A percentile compares a stretch with the other conserved stretches of the same genome.
Evolutionary conservation across 805 yeast genomes (phyloP).

Genomic region (Candida sithepensis): DNA sequence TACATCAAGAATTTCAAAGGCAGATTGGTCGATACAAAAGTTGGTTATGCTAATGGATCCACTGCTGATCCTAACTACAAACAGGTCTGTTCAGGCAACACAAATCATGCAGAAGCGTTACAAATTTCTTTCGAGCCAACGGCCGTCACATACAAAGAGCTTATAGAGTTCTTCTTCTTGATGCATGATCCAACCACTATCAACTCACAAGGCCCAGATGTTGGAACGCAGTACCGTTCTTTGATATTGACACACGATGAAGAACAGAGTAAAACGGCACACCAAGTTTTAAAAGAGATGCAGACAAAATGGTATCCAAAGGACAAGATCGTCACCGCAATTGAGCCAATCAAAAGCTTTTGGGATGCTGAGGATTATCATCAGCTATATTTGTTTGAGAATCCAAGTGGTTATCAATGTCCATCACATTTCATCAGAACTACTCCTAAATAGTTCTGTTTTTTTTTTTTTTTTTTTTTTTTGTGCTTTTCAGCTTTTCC

Average conservation of each 20-base stretch:
- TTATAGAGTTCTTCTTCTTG: slow-evolving; percentile 80
- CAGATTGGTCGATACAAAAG: slow-evolving; percentile 72
- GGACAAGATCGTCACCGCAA: slow-evolving; percentile 62
- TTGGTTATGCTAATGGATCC: slow-evolving; percentile 87
- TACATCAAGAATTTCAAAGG: slow-evolving; percentile 64
- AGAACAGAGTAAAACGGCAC: slow-evolving; percentile 42
- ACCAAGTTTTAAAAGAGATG: slow-evolving; percentile 43
- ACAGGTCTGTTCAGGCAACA: slow-evolving; percentile 72
- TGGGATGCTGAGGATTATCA: slow-evolving; percentile 97
- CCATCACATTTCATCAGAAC: slow-evolving; percentile 83
- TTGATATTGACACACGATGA: slow-evolving; percentile 64
- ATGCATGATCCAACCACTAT: slow-evolving; percentile 92
- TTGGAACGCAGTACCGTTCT: slow-evolving; percentile 87
- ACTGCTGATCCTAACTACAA: slow-evolving; percentile 55
- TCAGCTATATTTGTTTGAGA: slow-evolving; percentile 72
- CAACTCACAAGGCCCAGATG: slow-evolving; percentile 82
- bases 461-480: no score
- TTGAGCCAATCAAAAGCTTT: slow-evolving; percentile 66
- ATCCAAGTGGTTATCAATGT: slow-evolving; percentile 87
- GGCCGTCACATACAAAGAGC: slow-evolving; percentile 50
- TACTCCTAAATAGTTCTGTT: slow-evolving; percentile 36
- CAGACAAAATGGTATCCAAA: slow-evolving; percentile 77
- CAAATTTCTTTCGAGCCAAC: slow-evolving; percentile 81
- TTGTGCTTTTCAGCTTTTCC: no score
- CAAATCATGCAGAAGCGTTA: slow-evolving; percentile 77